A percentile compares a stretch with the other conserved stretches of the same genome.
These are phyloP conservation scores for Curvularia lunata DNA, from an alignment of 2,329 filamentous ascomycete species.

Conservation along the genomic window DNA sequence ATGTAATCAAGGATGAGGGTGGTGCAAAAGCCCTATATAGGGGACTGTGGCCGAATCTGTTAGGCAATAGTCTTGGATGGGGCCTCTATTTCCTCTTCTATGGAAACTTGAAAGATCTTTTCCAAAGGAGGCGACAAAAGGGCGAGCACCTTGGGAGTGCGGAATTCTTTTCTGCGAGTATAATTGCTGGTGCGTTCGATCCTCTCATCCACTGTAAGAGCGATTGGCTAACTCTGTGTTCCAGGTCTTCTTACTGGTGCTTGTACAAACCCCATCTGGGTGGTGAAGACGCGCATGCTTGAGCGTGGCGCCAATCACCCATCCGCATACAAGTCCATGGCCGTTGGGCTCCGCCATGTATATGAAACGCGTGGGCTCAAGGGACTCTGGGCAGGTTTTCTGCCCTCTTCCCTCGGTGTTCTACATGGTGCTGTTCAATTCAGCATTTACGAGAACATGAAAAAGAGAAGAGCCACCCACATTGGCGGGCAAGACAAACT, in stretches of 20 bases:
- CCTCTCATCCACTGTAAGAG: not conserved
- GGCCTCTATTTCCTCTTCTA: conserved; percentile 87
- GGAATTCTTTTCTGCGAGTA: conserved; percentile 84
- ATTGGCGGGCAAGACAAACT: conserved; percentile 54
- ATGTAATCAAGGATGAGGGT: conserved; percentile 62
- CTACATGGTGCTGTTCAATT: conserved; percentile 95
- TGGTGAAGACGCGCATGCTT: conserved; percentile 96
- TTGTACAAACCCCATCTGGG: conserved; percentile 95
- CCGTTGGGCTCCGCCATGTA: conserved; percentile 71
- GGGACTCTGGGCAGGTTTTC: conserved; percentile 88
- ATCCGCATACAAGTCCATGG: conserved; percentile 83
- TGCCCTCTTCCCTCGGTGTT: conserved; percentile 83
- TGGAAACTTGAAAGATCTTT: conserved; percentile 63
- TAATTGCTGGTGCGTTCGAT: conserved; percentile 57
- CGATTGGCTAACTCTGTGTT: conserved; percentile 17
- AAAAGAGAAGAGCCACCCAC: conserved; percentile 62
- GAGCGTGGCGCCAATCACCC: conserved; percentile 75
- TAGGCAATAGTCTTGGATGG: conserved; percentile 92
- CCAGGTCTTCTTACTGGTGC: conserved; percentile 75
- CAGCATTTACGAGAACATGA: conserved; percentile 84
- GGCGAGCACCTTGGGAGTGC: conserved; percentile 60
- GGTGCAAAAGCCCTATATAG: conserved; percentile 78
- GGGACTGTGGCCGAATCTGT: conserved; percentile 85
- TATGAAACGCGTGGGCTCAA: conserved; percentile 72
- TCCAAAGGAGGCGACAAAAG: conserved; percentile 52